These are phyloP conservation scores for Penicillium oxalicum DNA, from an alignment of 2,329 filamentous ascomycete genomes.

Conservation along the genomic window DNA sequence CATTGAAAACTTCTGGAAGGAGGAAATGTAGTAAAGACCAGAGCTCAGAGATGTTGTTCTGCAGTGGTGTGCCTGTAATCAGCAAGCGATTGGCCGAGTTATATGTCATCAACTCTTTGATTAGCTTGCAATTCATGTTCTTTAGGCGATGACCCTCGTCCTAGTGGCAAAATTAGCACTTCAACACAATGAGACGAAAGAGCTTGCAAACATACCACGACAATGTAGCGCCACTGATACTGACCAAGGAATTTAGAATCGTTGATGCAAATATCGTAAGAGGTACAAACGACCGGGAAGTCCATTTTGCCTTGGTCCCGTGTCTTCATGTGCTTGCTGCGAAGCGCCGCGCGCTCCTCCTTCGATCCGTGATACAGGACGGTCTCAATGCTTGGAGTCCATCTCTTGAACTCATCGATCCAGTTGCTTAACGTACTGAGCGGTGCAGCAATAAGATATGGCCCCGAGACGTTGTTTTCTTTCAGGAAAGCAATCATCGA, in stretches of 20 bases:
- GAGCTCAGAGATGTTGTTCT: conserved; percentile 90
- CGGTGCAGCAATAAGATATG: conserved; percentile 84
- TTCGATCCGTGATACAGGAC: conserved; percentile 86
- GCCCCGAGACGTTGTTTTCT: conserved; percentile 80
- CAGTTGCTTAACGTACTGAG: conserved; percentile 91
- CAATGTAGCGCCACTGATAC: conserved; percentile 95
- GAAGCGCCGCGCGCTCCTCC: conserved; percentile 68
- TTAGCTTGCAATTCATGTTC: conserved; percentile 88
- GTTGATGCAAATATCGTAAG: conserved; percentile 91
- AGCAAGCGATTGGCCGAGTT: conserved; percentile 83
- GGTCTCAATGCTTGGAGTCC: conserved; percentile 83
- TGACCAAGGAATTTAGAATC: conserved; percentile 75
- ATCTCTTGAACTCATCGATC: conserved; percentile 87
- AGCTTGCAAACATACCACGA: conserved; percentile 58
- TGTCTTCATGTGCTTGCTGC: conserved; percentile 62
- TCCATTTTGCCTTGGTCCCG: conserved; percentile 60
- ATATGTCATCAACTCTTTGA: conserved; percentile 81
- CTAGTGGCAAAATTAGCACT: conserved; percentile 36
- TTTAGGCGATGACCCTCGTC: conserved; percentile 97
- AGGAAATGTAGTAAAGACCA: conserved; percentile 95
- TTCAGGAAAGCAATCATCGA: conserved; percentile 79
- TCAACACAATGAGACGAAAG: background rate
- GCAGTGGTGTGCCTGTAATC: conserved; percentile 89
- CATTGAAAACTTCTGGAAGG: conserved; percentile 85
- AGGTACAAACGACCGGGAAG: conserved; percentile 90